These are phyloP conservation scores for Fragilariopsis cylindrus DNA, from an alignment of 108 stramenopile species.

Conservation along the genomic window DNA sequence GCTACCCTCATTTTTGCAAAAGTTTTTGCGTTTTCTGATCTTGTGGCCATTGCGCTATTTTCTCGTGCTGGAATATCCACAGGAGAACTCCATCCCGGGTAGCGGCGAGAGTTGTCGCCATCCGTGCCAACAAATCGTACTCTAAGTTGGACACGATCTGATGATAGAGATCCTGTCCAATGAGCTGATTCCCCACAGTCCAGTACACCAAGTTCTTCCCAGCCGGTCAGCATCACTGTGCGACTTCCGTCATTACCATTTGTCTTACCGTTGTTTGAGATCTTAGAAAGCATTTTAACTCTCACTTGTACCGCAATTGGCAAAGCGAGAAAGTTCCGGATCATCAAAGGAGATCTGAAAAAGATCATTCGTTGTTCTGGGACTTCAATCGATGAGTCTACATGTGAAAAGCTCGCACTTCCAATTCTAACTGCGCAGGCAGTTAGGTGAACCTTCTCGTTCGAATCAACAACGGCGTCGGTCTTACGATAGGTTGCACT, in stretches of 20 bases:
- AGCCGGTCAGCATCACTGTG: conserved; percentile 20
- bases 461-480: background rate
- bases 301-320: conserved; percentile 57
- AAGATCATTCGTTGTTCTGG: conserved; percentile 51
- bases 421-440: conserved; percentile 50
- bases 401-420: conserved; percentile 21
- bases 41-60: background rate
- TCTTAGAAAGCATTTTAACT: conserved; percentile 16
- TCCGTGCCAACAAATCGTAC: conserved; percentile 40
- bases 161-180: conserved; percentile 48
- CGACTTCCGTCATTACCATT: background rate
- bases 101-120: conserved; percentile 39
- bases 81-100: conserved; percentile 55
- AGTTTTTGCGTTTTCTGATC: background rate
- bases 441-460: conserved; percentile 30
- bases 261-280: background rate
- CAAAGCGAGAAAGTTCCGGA: conserved; percentile 53
- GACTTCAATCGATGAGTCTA: conserved; percentile 29
- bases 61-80: conserved; percentile 33
- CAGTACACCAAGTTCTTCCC: conserved; percentile 56
- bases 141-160: conserved; percentile 42
- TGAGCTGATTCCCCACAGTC: conserved; percentile 41
- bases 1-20: conserved; percentile 28
- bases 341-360: conserved; percentile 38
- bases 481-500: background rate